Evolutionary conservation across 768 basidiomycete genomes (phyloP).

Genomic region (Phylloporus rhodoxanthus): DNA sequence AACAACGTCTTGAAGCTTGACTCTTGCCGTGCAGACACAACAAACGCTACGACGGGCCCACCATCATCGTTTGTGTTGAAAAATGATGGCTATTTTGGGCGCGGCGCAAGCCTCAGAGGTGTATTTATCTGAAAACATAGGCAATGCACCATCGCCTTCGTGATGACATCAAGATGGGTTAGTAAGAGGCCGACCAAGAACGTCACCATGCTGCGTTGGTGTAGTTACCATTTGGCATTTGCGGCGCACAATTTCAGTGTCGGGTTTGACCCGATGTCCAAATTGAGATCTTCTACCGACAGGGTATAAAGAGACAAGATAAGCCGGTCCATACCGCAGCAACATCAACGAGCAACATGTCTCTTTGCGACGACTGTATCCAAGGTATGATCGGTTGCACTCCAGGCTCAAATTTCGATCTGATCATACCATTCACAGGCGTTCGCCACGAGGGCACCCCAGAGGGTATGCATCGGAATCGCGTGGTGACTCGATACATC

Average conservation of each 20-base stretch:
- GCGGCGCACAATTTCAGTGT: no score
- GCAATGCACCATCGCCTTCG: background rate
- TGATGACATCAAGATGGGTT: background rate
- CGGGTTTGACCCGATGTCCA: background rate
- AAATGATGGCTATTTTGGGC: no score
- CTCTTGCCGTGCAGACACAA: no score
- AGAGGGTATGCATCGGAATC: conserved; percentile 29
- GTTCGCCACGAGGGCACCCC: conserved; percentile 47
- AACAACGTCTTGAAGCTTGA: no score
- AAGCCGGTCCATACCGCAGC: background rate
- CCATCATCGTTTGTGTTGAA: no score
- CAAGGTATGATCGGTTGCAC: conserved; percentile 35
- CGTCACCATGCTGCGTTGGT: background rate
- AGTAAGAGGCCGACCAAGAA: background rate
- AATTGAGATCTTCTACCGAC: background rate
- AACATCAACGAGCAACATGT: conserved; percentile 32
- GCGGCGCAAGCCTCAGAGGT: no score
- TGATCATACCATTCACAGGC: conserved; percentile 24
- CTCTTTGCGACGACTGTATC: conserved; percentile 52
- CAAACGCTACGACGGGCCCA: no score
- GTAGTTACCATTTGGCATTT: no score
- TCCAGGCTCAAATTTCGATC: background rate
- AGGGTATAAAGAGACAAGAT: conserved; percentile 12
- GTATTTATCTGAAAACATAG: no score
- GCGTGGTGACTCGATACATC: background rate